phyloP scores from a whole-genome alignment of 2,329 filamentous ascomycete species.

The Biscogniauxia mediterranea region DNA sequence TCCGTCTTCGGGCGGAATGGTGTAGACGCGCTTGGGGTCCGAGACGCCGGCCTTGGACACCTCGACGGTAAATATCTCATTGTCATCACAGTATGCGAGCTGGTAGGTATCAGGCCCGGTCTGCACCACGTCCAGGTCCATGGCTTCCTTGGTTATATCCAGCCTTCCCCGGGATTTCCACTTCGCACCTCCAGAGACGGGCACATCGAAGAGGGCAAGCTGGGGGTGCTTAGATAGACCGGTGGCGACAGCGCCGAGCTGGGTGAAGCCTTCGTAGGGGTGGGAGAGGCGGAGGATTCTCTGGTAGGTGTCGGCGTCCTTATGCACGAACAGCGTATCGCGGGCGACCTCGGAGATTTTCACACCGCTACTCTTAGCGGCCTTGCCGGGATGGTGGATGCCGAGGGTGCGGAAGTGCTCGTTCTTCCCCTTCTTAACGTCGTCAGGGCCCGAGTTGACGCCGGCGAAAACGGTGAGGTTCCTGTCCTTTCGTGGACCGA shows the following conservation, averaged over 20 bases:
- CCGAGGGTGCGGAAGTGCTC: slow-evolving; percentile 78
- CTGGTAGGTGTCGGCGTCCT: slow-evolving; percentile 57
- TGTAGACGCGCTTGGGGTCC: slow-evolving; percentile 55
- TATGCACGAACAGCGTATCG: slow-evolving; percentile 51
- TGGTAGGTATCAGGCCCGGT: slow-evolving; percentile 62
- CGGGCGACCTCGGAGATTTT: slow-evolving; percentile 53
- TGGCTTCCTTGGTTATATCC: slow-evolving; percentile 55
- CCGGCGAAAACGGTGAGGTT: slow-evolving; percentile 66
- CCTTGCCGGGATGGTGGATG: slow-evolving; percentile 43
- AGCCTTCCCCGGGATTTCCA: slow-evolving; percentile 50
- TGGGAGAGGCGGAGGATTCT: slow-evolving; percentile 55
- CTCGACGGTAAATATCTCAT: slow-evolving; percentile 68
- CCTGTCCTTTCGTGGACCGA: slow-evolving; percentile 59
- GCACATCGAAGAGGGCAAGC: slow-evolving; percentile 75
- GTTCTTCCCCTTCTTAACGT: slow-evolving; percentile 74
- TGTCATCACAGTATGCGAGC: slow-evolving; percentile 75
- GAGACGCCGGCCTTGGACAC: slow-evolving; percentile 41
- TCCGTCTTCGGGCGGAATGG: slow-evolving; percentile 48
- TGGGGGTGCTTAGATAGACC: slow-evolving; percentile 74
- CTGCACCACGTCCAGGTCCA: slow-evolving; percentile 69
- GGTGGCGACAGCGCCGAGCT: slow-evolving; percentile 76
- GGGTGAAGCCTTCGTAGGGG: slow-evolving; percentile 50
- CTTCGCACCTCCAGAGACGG: slow-evolving; percentile 50
- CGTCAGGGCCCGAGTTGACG: slow-evolving; percentile 75
- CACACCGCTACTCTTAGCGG: slow-evolving; percentile 37